Evolutionary conservation across 805 yeast genomes (phyloP).

Genomic region (Yamadazyma endophytica): DNA sequence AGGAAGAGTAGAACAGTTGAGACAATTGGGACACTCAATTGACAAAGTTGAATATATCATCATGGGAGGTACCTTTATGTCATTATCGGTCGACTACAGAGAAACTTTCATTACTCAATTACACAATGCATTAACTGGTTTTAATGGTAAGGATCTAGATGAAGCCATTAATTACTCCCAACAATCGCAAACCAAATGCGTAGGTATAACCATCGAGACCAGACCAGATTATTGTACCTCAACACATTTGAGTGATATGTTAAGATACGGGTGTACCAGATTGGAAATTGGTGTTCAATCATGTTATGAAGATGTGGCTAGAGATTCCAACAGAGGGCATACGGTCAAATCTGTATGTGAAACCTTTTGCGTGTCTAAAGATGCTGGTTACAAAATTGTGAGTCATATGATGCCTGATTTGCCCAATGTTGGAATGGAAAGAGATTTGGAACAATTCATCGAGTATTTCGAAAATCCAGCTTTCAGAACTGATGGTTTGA

Average conservation of each 20-base stretch:
- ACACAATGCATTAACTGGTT: constrained; percentile 94
- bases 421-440: constrained; percentile 98
- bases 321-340: constrained; percentile 97
- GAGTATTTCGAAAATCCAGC: constrained; percentile 97
- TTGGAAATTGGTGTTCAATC: constrained; percentile 96
- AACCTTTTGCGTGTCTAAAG: constrained; percentile 94
- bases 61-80: constrained; percentile 99
- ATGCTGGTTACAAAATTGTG: constrained; percentile 96
- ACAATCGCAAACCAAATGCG: constrained; percentile 94
- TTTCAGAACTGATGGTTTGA: constrained; percentile 94
- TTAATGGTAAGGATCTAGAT: constrained; percentile 78
- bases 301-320: constrained; percentile 95
- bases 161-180: constrained; percentile 91
- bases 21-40: constrained; percentile 92
- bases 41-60: constrained; percentile 97
- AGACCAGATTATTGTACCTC: constrained; percentile 98
- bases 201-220: constrained; percentile 96
- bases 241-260: constrained; percentile 92
- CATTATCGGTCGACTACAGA: constrained; percentile 82
- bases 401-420: constrained; percentile 99
- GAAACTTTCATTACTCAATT: constrained; percentile 84
- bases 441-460: constrained; percentile 91
- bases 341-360: constrained; percentile 95
- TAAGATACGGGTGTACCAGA: constrained; percentile 93
- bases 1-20: constrained; percentile 92